Evolutionary conservation across 257 asterid species (phyloP).

Genomic region (Penstemon newberryi): DNA sequence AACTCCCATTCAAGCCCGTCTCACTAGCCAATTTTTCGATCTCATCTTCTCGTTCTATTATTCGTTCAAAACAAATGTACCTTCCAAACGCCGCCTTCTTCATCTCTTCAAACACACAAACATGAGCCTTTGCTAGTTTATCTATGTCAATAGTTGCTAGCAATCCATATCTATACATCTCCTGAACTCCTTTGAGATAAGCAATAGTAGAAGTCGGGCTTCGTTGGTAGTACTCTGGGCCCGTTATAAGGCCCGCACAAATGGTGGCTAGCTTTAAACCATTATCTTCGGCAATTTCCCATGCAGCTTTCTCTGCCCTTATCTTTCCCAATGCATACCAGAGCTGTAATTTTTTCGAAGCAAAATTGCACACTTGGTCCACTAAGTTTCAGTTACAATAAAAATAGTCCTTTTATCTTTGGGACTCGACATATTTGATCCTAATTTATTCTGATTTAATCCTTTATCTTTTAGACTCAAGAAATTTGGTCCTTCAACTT

Average conservation of each 20-base stretch:
- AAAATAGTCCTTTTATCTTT: too few relatives aligned
- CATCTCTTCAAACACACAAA: constrained; percentile 69
- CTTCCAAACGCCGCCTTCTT: constrained; percentile 53
- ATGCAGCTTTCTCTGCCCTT: constrained; percentile 78
- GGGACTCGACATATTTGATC: too few relatives aligned
- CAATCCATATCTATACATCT: constrained; percentile 63
- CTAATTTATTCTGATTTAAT: too few relatives aligned
- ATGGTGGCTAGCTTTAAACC: constrained; percentile 65
- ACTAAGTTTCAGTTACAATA: too few relatives aligned
- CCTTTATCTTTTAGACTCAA: too few relatives aligned
- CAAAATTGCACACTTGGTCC: neutral
- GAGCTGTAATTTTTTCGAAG: constrained; percentile 48
- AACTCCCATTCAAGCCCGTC: constrained; percentile 41
- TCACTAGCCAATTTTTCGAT: constrained; percentile 51
- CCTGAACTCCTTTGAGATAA: constrained; percentile 74
- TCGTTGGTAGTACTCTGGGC: constrained; percentile 51
- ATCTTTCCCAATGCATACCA: constrained; percentile 97
- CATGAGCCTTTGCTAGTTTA: constrained; percentile 71
- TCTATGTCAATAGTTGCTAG: constrained; percentile 62
- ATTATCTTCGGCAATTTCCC: constrained; percentile 58
- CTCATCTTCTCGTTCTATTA: constrained; percentile 49
- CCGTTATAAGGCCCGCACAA: constrained; percentile 80
- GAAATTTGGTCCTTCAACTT: too few relatives aligned
- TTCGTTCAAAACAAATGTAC: constrained; percentile 71
- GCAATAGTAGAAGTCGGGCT: constrained; percentile 78